Conservation (phyloP, 2,329 filamentous ascomycete genomes). For the Cladosporium sp. region DNA sequence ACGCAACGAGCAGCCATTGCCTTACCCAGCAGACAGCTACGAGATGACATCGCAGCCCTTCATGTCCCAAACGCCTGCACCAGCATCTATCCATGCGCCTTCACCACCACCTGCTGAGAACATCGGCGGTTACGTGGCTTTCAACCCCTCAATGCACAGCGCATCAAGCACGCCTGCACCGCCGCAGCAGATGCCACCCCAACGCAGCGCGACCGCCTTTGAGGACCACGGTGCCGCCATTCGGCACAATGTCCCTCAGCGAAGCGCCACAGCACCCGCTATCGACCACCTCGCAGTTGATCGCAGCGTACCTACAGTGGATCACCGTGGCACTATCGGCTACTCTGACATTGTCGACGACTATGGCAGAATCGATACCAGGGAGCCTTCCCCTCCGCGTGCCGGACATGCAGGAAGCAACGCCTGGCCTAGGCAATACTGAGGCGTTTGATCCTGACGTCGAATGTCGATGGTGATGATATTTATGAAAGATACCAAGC, state of each 20-base stretch:
- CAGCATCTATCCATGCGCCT: not conserved
- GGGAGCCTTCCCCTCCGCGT: not conserved
- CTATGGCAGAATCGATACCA: not conserved
- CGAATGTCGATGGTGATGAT: not conserved
- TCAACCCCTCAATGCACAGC: conserved; percentile 25
- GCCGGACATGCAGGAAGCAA: not conserved
- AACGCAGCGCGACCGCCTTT: conserved; percentile 18
- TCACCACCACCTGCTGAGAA: conserved; percentile 9
- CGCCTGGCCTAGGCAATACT: not conserved
- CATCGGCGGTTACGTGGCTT: conserved; percentile 27
- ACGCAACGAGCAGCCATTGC: conserved; percentile 11
- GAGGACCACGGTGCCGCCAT: not conserved
- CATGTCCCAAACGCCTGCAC: conserved; percentile 13
- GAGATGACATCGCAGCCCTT: conserved; percentile 27
- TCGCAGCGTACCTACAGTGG: not conserved
- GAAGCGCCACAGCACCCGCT: conserved; percentile 21
- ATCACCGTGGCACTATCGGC: conserved; percentile 1
- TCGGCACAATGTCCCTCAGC: conserved; percentile 17
- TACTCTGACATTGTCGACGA: conserved; percentile 12
- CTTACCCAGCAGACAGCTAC: conserved; percentile 23
- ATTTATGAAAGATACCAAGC: not conserved
- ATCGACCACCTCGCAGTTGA: not conserved
- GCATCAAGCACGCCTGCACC: conserved; percentile 14
- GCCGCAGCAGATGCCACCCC: conserved; percentile 14
- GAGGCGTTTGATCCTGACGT: not conserved